Evolutionary conservation across 2,329 filamentous ascomycete genomes (phyloP).

Genomic region (Neonectria punicea): DNA sequence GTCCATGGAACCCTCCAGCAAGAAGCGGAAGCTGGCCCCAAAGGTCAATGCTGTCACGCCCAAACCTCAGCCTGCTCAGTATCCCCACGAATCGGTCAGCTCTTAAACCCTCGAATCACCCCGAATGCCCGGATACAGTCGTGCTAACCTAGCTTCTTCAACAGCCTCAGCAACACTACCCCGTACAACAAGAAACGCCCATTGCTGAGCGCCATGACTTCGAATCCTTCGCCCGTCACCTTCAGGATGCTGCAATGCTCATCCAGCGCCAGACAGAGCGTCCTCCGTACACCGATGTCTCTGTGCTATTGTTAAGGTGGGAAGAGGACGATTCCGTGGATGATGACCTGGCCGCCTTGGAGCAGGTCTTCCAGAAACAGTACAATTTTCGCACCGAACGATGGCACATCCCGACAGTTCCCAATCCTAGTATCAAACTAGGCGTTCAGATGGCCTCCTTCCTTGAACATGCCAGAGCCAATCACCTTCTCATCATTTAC

Average conservation of each 20-base stretch:
- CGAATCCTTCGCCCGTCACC: slow-evolving; percentile 73
- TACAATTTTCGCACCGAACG: slow-evolving; percentile 70
- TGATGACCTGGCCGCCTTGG: slow-evolving; percentile 63
- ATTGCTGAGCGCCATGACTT: slow-evolving; percentile 67
- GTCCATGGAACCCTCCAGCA: slow-evolving; percentile 56
- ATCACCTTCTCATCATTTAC: slow-evolving; percentile 72
- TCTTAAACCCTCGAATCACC: slow-evolving; percentile 34
- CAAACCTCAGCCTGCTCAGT: slow-evolving; percentile 46
- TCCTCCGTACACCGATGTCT: slow-evolving; percentile 66
- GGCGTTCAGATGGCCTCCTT: slow-evolving; percentile 69
- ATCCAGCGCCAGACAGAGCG: slow-evolving; percentile 72
- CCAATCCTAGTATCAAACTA: slow-evolving; percentile 70
- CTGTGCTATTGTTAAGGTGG: slow-evolving; percentile 70
- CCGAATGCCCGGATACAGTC: slow-evolving; percentile 15
- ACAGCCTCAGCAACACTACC: slow-evolving; percentile 48
- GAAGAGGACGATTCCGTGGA: slow-evolving; percentile 67
- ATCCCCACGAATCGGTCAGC: slow-evolving; percentile 51
- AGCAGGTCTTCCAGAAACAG: slow-evolving; percentile 67
- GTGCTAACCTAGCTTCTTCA: slow-evolving; percentile 36
- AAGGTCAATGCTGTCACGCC: slow-evolving; percentile 50
- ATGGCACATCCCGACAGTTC: slow-evolving; percentile 69
- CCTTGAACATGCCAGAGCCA: slow-evolving; percentile 65
- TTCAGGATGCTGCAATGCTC: slow-evolving; percentile 75
- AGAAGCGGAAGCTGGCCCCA: slow-evolving; percentile 57
- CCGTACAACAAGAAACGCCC: slow-evolving; percentile 54